These are phyloP conservation scores for Zygosaccharomyces pseudorouxii DNA, from an alignment of 805 yeast species.

Conservation along the genomic window DNA sequence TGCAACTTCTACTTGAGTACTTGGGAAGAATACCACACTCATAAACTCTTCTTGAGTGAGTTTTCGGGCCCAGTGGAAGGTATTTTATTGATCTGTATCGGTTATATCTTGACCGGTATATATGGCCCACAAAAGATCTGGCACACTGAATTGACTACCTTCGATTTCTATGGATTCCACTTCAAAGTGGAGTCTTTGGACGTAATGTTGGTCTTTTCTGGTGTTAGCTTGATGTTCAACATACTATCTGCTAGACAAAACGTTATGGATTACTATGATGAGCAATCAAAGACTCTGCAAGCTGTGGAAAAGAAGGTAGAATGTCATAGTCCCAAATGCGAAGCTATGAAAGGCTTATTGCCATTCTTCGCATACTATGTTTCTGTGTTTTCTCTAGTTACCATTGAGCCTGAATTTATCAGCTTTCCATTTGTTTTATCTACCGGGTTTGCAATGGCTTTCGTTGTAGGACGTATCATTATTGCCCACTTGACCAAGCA, in stretches of 20 bases:
- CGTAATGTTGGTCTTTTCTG: constrained; percentile 52
- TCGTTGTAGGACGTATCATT: constrained; percentile 86
- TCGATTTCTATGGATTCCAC: constrained; percentile 10
- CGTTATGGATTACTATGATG: constrained; percentile 46
- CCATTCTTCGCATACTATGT: constrained; percentile 63
- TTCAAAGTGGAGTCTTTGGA: constrained; percentile 42
- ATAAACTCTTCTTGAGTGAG: constrained; percentile 66
- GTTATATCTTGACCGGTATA: constrained; percentile 60
- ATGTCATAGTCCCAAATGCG: constrained; percentile 15
- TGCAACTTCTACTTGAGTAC: constrained; percentile 84
- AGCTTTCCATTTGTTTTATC: constrained; percentile 59
- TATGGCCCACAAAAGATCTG: constrained; percentile 63
- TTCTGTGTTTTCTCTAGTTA: constrained; percentile 44
- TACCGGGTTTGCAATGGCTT: constrained; percentile 73
- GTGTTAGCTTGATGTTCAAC: constrained; percentile 55
- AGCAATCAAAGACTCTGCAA: constrained; percentile 29
- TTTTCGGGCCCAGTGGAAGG: constrained; percentile 97
- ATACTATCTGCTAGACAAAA: constrained; percentile 62
- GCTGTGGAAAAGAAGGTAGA: constrained; percentile 16
- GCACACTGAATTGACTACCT: constrained; percentile 42
- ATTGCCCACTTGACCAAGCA: constrained; percentile 80
- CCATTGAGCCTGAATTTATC: constrained; percentile 46
- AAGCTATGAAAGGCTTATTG: constrained; percentile 50
- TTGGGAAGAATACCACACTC: constrained; percentile 95
- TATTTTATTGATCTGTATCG: constrained; percentile 53